A percentile compares a stretch with the other conserved stretches of the same genome.
These are phyloP conservation scores for Neospora caninum DNA, from an alignment of 169 alveolate species.

Conservation along the genomic window DNA sequence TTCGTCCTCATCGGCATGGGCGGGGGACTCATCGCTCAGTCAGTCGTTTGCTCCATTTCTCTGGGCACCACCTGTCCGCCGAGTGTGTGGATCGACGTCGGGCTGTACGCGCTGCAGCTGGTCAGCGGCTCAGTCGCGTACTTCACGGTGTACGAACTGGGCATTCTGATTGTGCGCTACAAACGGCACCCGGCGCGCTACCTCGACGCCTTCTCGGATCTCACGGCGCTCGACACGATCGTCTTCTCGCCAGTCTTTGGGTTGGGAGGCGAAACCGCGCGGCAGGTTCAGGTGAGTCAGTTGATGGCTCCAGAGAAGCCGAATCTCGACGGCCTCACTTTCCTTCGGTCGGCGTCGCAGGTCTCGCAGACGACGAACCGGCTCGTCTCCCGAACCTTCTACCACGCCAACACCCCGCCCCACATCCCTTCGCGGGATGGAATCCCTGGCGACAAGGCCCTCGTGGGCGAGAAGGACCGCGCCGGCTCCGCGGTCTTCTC, in stretches of 20 bases:
- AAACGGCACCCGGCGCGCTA: constrained; percentile 72
- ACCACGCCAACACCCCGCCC: background rate
- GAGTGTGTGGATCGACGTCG: constrained; percentile 62
- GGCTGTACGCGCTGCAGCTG: constrained; percentile 71
- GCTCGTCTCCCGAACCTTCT: constrained; percentile 1
- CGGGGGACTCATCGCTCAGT: constrained; percentile 66
- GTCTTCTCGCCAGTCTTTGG: constrained; percentile 67
- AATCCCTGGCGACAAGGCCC: background rate
- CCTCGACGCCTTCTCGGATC: constrained; percentile 73
- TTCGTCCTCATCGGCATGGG: constrained; percentile 65
- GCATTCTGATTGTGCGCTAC: constrained; percentile 70
- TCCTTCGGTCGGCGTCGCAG: constrained; percentile 7
- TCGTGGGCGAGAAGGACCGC: background rate
- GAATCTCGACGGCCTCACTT: constrained; percentile 21
- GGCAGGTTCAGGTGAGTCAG: background rate
- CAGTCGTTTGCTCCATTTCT: constrained; percentile 50
- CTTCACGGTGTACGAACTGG: constrained; percentile 73
- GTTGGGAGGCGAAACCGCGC: constrained; percentile 9
- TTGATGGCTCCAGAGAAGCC: constrained; percentile 3
- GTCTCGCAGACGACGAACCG: constrained; percentile 26
- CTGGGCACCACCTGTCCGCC: constrained; percentile 27
- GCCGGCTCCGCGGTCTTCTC: background rate
- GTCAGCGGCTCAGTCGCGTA: constrained; percentile 70
- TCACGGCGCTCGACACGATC: constrained; percentile 69
- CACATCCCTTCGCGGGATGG: background rate